Evolutionary conservation across 169 alveolate species (phyloP).

Genomic region (Fabrea salina): DNA sequence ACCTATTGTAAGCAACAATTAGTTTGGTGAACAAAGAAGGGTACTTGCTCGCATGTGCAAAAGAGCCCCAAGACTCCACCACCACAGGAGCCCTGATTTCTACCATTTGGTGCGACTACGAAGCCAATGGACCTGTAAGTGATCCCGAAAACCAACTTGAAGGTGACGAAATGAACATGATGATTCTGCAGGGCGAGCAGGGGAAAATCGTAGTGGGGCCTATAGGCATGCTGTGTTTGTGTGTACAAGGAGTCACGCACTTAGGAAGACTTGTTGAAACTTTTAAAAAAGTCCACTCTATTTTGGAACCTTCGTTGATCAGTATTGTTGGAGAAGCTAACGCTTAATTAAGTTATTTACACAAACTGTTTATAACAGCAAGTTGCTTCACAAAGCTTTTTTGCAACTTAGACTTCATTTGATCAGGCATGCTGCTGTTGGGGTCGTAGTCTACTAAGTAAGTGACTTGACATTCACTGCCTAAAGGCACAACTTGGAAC

Average conservation of each 20-base stretch:
- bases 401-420: too few species aligned
- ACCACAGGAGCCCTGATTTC: not conserved
- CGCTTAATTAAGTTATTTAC: too few species aligned
- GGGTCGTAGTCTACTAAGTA: too few species aligned
- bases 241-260: not conserved
- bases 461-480: too few species aligned
- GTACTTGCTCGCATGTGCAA: not conserved
- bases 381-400: too few species aligned
- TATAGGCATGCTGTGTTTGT: not conserved
- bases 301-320: not conserved
- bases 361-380: too few species aligned
- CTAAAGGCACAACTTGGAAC: too few species aligned
- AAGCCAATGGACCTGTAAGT: not conserved
- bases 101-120: not conserved
- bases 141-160: not conserved
- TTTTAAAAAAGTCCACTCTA: not conserved
- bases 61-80: not conserved
- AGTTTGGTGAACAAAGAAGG: conserved; percentile 7
- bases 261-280: not conserved
- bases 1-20: not conserved
- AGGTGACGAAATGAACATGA: not conserved
- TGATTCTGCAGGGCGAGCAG: not conserved
- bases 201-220: not conserved
- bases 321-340: too few species aligned
- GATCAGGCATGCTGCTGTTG: too few species aligned